phyloP scores from a whole-genome alignment of 1,284 basidiomycete species.

The Malassezia sp. region DNA sequence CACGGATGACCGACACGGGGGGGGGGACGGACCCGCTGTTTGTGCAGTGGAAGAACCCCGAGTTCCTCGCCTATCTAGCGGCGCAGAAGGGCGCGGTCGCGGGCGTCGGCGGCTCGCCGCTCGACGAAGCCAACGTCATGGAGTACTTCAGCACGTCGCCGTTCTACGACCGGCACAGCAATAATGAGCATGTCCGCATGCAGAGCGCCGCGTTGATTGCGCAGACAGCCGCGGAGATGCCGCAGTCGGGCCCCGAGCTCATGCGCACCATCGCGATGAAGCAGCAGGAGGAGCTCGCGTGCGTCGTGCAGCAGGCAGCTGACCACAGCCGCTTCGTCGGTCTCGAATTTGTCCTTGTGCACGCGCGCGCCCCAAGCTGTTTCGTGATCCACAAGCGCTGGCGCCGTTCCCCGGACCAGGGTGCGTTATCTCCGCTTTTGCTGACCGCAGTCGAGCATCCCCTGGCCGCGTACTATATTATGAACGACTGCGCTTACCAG shows the following conservation, averaged over 20 bases:
- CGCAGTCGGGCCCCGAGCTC: constrained; percentile 3
- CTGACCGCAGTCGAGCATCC: constrained; percentile 12
- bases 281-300: constrained; percentile 26
- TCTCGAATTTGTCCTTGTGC: no score
- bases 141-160: constrained; percentile 39
- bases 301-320: no score
- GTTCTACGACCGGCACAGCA: constrained; percentile 37
- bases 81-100: constrained; percentile 16
- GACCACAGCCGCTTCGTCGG: no score
- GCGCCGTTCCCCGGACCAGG: constrained; percentile 15
- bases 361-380: constrained; percentile 16
- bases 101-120: constrained; percentile 1
- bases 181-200: constrained; percentile 44
- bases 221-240: neutral
- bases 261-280: constrained; percentile 2
- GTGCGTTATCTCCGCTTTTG: constrained; percentile 10
- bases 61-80: constrained; percentile 29
- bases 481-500: constrained; percentile 36
- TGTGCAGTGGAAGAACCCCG: constrained; percentile 38
- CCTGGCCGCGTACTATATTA: constrained; percentile 34
- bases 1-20: no score
- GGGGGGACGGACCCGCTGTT: constrained; percentile 29
- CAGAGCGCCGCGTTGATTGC: constrained; percentile 22
- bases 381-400: constrained; percentile 38
- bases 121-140: constrained; percentile 31